Percentiles rank a stretch among this genome's conserved stretches.
These are phyloP conservation scores for Leccinum huronense DNA, from an alignment of 1,284 basidiomycete genomes.

Conservation along the genomic window DNA sequence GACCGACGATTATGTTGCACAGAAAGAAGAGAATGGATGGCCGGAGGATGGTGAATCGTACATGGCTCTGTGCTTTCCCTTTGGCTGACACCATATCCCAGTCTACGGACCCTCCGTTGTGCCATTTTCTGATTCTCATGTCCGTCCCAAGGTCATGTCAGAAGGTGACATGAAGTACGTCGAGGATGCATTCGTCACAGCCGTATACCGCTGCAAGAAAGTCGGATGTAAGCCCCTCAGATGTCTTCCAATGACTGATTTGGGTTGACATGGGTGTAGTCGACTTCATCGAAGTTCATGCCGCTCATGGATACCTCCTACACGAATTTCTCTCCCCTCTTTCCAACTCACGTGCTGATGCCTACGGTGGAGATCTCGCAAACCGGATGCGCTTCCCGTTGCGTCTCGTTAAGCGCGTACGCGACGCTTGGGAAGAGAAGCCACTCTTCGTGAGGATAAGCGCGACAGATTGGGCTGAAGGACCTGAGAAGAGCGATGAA, in stretches of 20 bases:
- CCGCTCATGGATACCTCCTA: constrained; percentile 66
- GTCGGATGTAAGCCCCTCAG: constrained; percentile 55
- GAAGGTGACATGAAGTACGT: constrained; percentile 57
- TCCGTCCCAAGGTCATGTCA: constrained; percentile 53
- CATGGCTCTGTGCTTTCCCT: background rate
- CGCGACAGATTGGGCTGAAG: constrained; percentile 77
- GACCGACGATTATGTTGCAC: constrained; percentile 25
- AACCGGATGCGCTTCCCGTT: constrained; percentile 72
- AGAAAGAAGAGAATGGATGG: constrained; percentile 57
- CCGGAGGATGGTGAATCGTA: constrained; percentile 42
- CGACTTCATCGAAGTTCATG: constrained; percentile 83
- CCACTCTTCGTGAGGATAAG: constrained; percentile 77
- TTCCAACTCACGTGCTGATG: constrained; percentile 67
- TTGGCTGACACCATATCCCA: constrained; percentile 15
- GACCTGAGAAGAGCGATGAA: constrained; percentile 56
- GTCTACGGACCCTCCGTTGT: constrained; percentile 52
- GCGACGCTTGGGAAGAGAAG: constrained; percentile 58
- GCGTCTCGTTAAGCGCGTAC: constrained; percentile 51
- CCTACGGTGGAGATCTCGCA: constrained; percentile 72
- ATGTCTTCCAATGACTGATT: background rate
- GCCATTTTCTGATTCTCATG: constrained; percentile 48
- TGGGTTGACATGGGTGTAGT: constrained; percentile 38
- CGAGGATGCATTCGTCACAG: constrained; percentile 64
- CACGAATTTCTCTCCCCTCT: constrained; percentile 68
- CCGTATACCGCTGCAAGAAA: constrained; percentile 59